Percentiles rank a stretch among this genome's conserved stretches.
phyloP scores from a whole-genome alignment of 2,329 filamentous ascomycete species.

The Endothia cerciana region DNA sequence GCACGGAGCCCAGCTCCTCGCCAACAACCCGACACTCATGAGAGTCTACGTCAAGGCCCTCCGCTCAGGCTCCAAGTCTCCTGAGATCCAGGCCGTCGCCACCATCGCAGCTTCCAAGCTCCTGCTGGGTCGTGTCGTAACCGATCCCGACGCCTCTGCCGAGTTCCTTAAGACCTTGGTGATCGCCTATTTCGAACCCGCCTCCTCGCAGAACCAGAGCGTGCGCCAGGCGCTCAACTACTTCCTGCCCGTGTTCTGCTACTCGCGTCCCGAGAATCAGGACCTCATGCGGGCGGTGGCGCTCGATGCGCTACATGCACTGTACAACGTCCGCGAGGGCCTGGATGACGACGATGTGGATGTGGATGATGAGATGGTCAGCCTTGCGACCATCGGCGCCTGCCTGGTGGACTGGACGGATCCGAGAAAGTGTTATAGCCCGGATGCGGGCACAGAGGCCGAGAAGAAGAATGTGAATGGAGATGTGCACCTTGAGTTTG shows the following conservation, averaged over 20 bases:
- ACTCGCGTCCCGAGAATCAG: slow-evolving; percentile 81
- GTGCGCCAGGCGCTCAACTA: slow-evolving; percentile 88
- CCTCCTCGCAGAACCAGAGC: slow-evolving; percentile 77
- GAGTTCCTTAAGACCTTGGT: slow-evolving; percentile 85
- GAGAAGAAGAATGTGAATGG: slow-evolving; percentile 70
- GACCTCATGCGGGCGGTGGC: slow-evolving; percentile 77
- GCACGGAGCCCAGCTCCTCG: slow-evolving; percentile 78
- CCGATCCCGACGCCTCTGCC: slow-evolving; percentile 66
- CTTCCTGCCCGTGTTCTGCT: slow-evolving; percentile 93
- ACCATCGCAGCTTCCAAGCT: slow-evolving; percentile 85
- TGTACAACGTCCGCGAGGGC: slow-evolving; percentile 73
- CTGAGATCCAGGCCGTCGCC: slow-evolving; percentile 79
- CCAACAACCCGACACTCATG: slow-evolving; percentile 69
- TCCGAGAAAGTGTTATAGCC: slow-evolving; percentile 74
- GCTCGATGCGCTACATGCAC: slow-evolving; percentile 73
- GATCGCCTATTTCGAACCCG: slow-evolving; percentile 86
- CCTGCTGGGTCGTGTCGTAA: slow-evolving; percentile 78
- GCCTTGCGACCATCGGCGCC: slow-evolving; percentile 75
- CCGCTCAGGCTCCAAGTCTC: slow-evolving; percentile 69
- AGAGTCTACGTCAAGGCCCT: slow-evolving; percentile 87
- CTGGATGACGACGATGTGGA: slow-evolving; percentile 77
- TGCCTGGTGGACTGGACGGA: slow-evolving; percentile 96
- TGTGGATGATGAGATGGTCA: slow-evolving; percentile 77
- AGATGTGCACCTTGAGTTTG: slow-evolving; percentile 80
- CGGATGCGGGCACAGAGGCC: slow-evolving; percentile 53